Evolutionary conservation across 202 grass and related monocot species (phyloP).

Genomic region (Carex arenaria): DNA sequence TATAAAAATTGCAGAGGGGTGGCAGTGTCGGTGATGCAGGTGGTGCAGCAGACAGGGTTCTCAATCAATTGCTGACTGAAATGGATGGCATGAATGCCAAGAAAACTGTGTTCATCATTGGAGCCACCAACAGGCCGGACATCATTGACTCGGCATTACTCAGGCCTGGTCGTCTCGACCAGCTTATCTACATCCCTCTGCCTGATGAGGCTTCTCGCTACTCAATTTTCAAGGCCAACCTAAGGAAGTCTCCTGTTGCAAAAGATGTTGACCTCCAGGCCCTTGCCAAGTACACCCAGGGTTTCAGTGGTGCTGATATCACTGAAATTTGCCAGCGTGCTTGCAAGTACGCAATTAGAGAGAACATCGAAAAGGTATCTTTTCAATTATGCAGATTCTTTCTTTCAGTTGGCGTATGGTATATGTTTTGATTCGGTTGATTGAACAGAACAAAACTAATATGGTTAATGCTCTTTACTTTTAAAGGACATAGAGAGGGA

Average conservation of each 20-base stretch:
- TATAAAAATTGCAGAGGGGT: constrained; percentile 23
- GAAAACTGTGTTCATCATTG: constrained; percentile 46
- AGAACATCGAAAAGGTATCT: constrained; percentile 44
- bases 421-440: neutral
- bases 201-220: constrained; percentile 39
- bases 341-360: constrained; percentile 43
- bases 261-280: constrained; percentile 42
- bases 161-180: constrained; percentile 45
- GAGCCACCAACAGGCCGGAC: constrained; percentile 44
- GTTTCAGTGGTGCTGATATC: constrained; percentile 48
- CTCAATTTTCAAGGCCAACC: constrained; percentile 35
- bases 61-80: constrained; percentile 41
- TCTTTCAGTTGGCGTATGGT: neutral
- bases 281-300: constrained; percentile 39
- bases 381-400: neutral
- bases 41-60: constrained; percentile 42
- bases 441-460: neutral
- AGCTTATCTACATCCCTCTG: constrained; percentile 47
- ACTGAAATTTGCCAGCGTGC: constrained; percentile 47
- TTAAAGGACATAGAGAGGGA: constrained; percentile 37
- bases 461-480: neutral
- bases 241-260: constrained; percentile 39
- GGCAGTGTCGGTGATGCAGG: constrained; percentile 46
- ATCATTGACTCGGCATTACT: constrained; percentile 42
- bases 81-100: constrained; percentile 47